These are phyloP conservation scores for Didymellaceae sp. DNA, from an alignment of 2,329 filamentous ascomycete genomes.

Conservation along the genomic window DNA sequence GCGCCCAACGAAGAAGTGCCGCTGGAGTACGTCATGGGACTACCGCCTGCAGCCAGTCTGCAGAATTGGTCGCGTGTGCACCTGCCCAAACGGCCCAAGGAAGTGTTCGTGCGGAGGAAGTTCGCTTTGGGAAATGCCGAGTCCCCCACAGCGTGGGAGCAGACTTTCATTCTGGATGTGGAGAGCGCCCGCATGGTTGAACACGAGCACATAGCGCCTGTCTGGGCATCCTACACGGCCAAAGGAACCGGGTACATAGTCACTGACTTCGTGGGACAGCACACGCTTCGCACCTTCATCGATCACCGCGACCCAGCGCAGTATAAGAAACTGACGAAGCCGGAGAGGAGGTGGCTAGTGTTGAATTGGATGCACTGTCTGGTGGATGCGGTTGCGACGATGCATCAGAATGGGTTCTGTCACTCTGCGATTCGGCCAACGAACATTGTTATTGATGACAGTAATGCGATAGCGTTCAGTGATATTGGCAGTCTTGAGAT, in stretches of 20 bases:
- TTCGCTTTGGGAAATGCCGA: conserved; percentile 58
- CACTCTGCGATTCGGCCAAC: conserved; percentile 75
- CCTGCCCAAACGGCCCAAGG: conserved; percentile 66
- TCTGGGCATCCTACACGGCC: conserved; percentile 74
- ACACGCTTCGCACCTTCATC: conserved; percentile 71
- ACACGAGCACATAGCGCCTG: conserved; percentile 73
- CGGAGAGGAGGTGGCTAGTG: conserved; percentile 64
- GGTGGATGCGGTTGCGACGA: conserved; percentile 69
- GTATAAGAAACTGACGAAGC: conserved; percentile 68
- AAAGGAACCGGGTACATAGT: conserved; percentile 69
- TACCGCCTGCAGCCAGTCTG: conserved; percentile 54
- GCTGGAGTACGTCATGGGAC: conserved; percentile 68
- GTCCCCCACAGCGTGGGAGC: conserved; percentile 37
- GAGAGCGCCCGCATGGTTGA: conserved; percentile 64
- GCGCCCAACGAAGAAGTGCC: conserved; percentile 72
- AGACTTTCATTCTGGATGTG: conserved; percentile 67
- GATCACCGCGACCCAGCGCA: conserved; percentile 65
- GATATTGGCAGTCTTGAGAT: conserved; percentile 61
- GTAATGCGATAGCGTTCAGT: conserved; percentile 71
- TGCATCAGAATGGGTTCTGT: conserved; percentile 69
- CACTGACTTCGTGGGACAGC: conserved; percentile 70
- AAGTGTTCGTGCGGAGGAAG: conserved; percentile 64
- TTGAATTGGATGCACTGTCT: conserved; percentile 80
- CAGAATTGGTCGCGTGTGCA: conserved; percentile 66
- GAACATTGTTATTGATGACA: conserved; percentile 69